phyloP scores from a whole-genome alignment of 2,329 filamentous ascomycete species.

The Alternaria sp. region DNA sequence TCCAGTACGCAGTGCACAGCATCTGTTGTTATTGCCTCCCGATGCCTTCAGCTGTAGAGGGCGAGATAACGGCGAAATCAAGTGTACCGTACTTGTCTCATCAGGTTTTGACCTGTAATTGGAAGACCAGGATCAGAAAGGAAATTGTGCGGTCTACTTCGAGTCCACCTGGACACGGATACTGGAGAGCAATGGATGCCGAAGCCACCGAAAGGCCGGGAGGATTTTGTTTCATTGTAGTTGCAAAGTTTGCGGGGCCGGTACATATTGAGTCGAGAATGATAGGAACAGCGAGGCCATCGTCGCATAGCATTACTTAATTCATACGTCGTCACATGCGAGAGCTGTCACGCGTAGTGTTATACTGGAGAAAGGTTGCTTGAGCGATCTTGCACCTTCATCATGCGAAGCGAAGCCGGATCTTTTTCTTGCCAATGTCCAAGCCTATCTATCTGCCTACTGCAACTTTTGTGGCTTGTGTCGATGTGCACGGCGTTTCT shows the following conservation, averaged over 20 bases:
- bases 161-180: slow-evolving; percentile 4
- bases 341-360: background rate
- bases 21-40: too few species aligned
- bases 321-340: background rate
- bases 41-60: slow-evolving; percentile 1
- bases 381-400: background rate
- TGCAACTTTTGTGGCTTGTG: slow-evolving; percentile 1
- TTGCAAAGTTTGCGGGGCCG: background rate
- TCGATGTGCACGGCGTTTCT: background rate
- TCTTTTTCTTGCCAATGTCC: background rate
- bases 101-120: background rate
- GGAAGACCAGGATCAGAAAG: slow-evolving; percentile 11
- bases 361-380: background rate
- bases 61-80: slow-evolving; percentile 10
- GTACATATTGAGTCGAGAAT: background rate
- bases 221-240: background rate
- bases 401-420: background rate
- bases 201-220: background rate
- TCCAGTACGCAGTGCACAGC: background rate
- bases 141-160: slow-evolving; percentile 12
- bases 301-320: too few species aligned
- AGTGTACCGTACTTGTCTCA: slow-evolving; percentile 20
- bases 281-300: background rate
- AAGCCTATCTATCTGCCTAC: background rate
- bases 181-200: slow-evolving; percentile 3